A percentile compares a stretch with the other conserved stretches of the same genome.
Evolutionary conservation across 1,284 basidiomycete species (phyloP).

Genomic region (Irpex sp.): DNA sequence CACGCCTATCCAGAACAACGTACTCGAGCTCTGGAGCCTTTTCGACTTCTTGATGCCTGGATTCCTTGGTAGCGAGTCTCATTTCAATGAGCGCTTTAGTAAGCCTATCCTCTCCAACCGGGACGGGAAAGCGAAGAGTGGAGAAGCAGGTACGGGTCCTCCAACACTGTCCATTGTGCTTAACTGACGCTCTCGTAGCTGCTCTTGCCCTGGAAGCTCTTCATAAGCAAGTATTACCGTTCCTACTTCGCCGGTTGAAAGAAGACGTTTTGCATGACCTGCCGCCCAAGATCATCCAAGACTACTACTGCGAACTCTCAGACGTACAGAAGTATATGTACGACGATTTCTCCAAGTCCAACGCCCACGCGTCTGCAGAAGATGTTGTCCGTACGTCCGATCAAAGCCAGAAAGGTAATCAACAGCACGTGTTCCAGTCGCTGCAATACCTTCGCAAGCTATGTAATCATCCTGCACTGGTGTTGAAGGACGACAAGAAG

Average conservation of each 20-base stretch:
- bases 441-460: conserved; percentile 96
- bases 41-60: conserved; percentile 99
- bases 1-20: conserved; percentile 99
- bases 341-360: conserved; percentile 87
- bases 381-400: conserved; percentile 51
- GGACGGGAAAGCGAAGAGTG: conserved; percentile 93
- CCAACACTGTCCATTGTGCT: conserved; percentile 5
- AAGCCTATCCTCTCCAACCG: conserved; percentile 95
- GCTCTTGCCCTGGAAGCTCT: conserved; percentile 92
- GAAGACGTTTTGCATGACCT: conserved; percentile 97
- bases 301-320: conserved; percentile 98
- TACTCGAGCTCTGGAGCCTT: conserved; percentile 96
- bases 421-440: conserved; percentile 93
- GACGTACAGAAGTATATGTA: conserved; percentile 92
- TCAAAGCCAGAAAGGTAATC: conserved; percentile 40
- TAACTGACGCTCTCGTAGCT: conserved; percentile 42
- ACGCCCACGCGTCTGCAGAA: conserved; percentile 64
- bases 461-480: conserved; percentile 94
- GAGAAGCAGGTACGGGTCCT: conserved; percentile 77
- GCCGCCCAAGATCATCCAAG: conserved; percentile 99
- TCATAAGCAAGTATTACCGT: conserved; percentile 99
- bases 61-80: conserved; percentile 92
- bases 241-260: conserved; percentile 93
- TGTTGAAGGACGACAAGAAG: conserved; percentile 68
- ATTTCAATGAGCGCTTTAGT: conserved; percentile 94